Conservation (phyloP, 352 stramenopile genomes). For the Pythium aquatile region DNA sequence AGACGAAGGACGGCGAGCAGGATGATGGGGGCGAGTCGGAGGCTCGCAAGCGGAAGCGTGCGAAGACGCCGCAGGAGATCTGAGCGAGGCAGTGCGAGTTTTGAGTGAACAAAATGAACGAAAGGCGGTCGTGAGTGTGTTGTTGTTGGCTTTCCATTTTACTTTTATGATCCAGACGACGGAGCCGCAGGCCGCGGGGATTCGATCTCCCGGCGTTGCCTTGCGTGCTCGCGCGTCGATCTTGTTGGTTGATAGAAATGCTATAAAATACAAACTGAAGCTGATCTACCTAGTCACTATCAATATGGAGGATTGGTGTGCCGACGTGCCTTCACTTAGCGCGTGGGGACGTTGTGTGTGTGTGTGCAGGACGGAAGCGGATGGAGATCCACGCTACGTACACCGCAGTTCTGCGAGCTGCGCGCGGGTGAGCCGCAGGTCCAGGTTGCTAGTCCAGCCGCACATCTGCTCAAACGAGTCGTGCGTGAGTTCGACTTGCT, state of each 20-base stretch:
- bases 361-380: background rate
- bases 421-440: constrained; percentile 70
- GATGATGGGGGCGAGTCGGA: background rate
- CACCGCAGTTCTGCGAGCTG: constrained; percentile 77
- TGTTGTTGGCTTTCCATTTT: constrained; percentile 13
- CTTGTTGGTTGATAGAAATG: background rate
- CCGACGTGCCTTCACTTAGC: constrained; percentile 1
- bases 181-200: background rate
- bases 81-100: background rate
- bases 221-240: background rate
- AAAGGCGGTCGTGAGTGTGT: background rate
- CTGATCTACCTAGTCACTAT: constrained; percentile 26
- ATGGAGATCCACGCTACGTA: constrained; percentile 10
- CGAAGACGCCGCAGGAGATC: constrained; percentile 2
- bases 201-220: constrained; percentile 24
- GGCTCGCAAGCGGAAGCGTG: constrained; percentile 9
- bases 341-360: constrained; percentile 2
- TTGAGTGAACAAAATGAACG: background rate
- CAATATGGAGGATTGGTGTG: constrained; percentile 11
- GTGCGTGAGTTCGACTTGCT: constrained; percentile 81
- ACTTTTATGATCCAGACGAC: constrained; percentile 9
- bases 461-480: constrained; percentile 89
- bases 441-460: constrained; percentile 63
- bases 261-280: constrained; percentile 28
- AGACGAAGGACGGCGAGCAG: background rate